Percentiles rank a stretch among this genome's conserved stretches.
Conservation (phyloP, 1,284 basidiomycete genomes). For the Wolfiporia cocos region DNA sequence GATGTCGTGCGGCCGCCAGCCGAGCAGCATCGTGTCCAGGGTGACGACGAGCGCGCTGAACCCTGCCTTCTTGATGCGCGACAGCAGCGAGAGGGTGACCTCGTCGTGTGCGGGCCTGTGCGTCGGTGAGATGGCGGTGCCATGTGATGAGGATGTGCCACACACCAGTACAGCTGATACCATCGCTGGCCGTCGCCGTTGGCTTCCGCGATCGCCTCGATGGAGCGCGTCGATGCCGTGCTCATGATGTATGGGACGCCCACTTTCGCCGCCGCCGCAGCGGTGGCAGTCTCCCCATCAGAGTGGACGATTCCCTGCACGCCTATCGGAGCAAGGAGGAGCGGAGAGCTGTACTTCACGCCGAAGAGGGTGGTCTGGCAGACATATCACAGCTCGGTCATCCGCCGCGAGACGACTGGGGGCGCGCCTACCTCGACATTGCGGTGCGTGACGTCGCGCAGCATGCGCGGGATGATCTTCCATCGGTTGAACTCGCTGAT, state of each 20-base stretch:
- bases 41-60: conserved; percentile 68
- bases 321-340: conserved; percentile 72
- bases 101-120: conserved; percentile 53
- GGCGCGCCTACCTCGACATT: conserved; percentile 45
- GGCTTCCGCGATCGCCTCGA: conserved; percentile 67
- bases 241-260: conserved; percentile 70
- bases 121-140: neutral
- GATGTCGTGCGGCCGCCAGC: conserved; percentile 67
- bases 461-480: conserved; percentile 71
- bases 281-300: conserved; percentile 66
- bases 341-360: conserved; percentile 52
- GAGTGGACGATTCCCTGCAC: conserved; percentile 58
- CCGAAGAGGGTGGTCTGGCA: conserved; percentile 65
- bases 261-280: conserved; percentile 56
- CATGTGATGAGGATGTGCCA: neutral
- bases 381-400: conserved; percentile 2
- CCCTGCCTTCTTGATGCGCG: conserved; percentile 57
- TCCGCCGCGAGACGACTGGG: neutral
- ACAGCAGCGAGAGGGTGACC: conserved; percentile 57
- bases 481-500: conserved; percentile 49
- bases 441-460: conserved; percentile 60
- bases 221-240: conserved; percentile 60
- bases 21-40: conserved; percentile 57
- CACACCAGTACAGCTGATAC: conserved; percentile 78
- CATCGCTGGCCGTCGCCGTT: conserved; percentile 61